Percentiles rank a stretch among this genome's conserved stretches.
These are phyloP conservation scores for Fomitopsis betulina DNA, from an alignment of 1,284 basidiomycete genomes.

Conservation along the genomic window DNA sequence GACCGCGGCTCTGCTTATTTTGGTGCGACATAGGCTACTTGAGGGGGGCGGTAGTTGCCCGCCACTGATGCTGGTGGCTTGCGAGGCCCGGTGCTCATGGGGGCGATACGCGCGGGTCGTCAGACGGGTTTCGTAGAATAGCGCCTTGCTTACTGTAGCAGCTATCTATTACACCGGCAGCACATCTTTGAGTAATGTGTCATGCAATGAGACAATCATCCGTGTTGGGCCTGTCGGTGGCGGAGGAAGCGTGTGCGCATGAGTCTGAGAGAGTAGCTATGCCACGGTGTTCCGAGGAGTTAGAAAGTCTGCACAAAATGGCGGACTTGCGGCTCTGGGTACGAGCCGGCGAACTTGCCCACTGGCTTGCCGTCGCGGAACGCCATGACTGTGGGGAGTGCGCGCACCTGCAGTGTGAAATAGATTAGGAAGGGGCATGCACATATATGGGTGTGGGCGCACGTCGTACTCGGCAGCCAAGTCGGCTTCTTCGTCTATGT, in stretches of 20 bases:
- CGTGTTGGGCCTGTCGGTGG: no score
- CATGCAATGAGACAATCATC: not conserved
- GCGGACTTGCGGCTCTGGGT: conserved; percentile 43
- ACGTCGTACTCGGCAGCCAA: conserved; percentile 50
- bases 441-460: conserved; percentile 13
- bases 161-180: not conserved
- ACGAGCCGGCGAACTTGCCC: conserved; percentile 56
- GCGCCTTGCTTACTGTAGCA: not conserved
- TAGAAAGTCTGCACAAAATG: conserved; percentile 45
- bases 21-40: not conserved
- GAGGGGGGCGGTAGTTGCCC: not conserved
- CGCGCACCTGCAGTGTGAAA: conserved; percentile 40
- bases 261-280: no score
- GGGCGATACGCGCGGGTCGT: not conserved
- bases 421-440: not conserved
- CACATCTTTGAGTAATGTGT: not conserved
- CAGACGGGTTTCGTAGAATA: no score
- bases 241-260: no score
- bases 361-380: conserved; percentile 57
- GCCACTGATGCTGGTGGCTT: not conserved
- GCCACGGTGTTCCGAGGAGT: not conserved
- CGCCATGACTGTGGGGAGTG: conserved; percentile 68
- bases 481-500: conserved; percentile 52
- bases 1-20: not conserved
- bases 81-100: not conserved